These are phyloP conservation scores for Echinochloa phyllopogon DNA, from an alignment of 176 grass and related monocot genomes.

Conservation along the genomic window DNA sequence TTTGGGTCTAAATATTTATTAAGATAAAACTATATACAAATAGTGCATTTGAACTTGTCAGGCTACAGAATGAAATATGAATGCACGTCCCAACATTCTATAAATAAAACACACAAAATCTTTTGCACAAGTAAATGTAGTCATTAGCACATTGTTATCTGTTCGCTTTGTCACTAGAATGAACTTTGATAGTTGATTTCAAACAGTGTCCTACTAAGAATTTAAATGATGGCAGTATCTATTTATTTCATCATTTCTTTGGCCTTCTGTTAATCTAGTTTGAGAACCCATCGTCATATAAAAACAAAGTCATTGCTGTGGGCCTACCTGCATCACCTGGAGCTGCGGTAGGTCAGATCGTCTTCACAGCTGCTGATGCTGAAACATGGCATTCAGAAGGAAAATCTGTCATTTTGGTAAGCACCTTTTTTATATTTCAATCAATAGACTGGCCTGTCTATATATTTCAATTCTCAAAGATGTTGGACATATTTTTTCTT, in stretches of 20 bases:
- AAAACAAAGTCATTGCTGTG: conserved; percentile 66
- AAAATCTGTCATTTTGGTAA: conserved; percentile 85
- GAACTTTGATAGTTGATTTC: not conserved
- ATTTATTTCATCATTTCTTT: conserved; percentile 31
- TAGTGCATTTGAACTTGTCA: not conserved
- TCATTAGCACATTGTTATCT: not conserved
- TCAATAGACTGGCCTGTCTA: not conserved
- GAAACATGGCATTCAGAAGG: conserved; percentile 90
- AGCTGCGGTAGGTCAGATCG: conserved; percentile 83
- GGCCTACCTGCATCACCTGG: conserved; percentile 96
- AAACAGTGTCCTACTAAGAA: not conserved
- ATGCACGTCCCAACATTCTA: not conserved
- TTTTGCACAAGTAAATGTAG: not conserved
- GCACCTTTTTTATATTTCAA: not conserved
- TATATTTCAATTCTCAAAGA: not conserved
- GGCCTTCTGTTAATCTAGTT: conserved; percentile 59
- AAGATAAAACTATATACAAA: not conserved
- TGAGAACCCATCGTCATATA: conserved; percentile 72
- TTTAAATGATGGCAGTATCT: conserved; percentile 12
- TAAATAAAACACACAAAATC: not conserved
- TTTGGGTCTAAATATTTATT: not conserved
- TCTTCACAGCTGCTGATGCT: conserved; percentile 85
- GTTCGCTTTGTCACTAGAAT: not conserved
- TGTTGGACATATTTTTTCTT: not conserved
- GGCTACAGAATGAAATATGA: not conserved